phyloP scores from a whole-genome alignment of 257 asterid genomes.

The Voacanga thouarsii region DNA sequence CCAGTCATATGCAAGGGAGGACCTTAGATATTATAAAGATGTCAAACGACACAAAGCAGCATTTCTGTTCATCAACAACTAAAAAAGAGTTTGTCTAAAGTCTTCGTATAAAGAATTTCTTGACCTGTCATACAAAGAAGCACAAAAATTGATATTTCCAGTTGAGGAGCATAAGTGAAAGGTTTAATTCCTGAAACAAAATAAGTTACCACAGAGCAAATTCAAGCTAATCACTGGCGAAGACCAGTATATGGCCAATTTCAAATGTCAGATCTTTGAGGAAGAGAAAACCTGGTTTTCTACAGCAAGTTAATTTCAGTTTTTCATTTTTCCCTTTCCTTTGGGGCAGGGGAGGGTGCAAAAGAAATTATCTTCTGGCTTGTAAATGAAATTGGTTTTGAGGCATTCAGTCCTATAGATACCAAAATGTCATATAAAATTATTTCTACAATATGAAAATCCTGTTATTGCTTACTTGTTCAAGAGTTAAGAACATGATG shows the following conservation, averaged over 20 bases:
- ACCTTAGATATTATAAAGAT: not conserved
- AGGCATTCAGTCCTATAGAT: not conserved
- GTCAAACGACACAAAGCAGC: not conserved
- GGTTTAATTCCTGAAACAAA: not conserved
- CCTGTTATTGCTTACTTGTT: constrained; percentile 53
- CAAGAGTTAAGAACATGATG: constrained; percentile 78
- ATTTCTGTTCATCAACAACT: constrained; percentile 1
- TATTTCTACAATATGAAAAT: not conserved
- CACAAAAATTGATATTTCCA: not conserved
- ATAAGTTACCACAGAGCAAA: not conserved
- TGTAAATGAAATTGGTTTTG: not conserved
- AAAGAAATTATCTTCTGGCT: not conserved
- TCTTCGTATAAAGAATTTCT: constrained; percentile 39
- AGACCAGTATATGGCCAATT: not conserved
- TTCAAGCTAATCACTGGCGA: not conserved
- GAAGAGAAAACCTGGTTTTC: not conserved
- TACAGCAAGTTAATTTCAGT: not conserved
- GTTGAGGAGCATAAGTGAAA: constrained; percentile 9
- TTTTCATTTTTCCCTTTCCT: no score
- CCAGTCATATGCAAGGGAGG: not conserved
- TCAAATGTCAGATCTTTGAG: not conserved
- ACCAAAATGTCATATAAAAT: not conserved
- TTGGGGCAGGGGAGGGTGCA: not conserved
- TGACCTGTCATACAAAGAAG: constrained; percentile 51
- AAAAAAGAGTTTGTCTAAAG: not conserved